Evolutionary conservation across 2,329 filamentous ascomycete genomes (phyloP), one percentile per base, ranked within the genome.

Genomic region (Amesomyces nigricolor): DNA sequence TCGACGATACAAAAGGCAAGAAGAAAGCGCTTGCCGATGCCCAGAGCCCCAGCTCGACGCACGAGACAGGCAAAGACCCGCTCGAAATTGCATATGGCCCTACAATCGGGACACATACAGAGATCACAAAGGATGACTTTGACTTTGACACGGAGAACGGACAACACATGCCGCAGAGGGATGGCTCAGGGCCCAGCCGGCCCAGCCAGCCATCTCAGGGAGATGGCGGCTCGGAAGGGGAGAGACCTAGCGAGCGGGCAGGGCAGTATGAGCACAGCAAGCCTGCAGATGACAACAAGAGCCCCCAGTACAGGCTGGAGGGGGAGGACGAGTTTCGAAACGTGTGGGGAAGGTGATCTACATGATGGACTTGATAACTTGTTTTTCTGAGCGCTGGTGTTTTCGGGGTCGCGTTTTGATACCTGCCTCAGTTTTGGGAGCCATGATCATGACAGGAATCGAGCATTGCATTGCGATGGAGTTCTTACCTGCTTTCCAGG

Each of bases 1-100:
- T 56, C 2, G 29, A 50, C 3, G 61, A 63, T 40, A 64, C 43
- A 40, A 66, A 66, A 47, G 64, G 63, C 14, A 67, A 67, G 49
- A 61, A 64, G 56, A 66, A 63, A 46, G 59, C 56, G n/a, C 45
- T 30, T 19, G 40, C 54, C 14, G 47, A 56, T 13, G 42, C 53
- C 17, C 58, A 58, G 19, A 38, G 30, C 13, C 52, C 60, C 38
- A 58, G 54, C 47, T 55, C 61, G 26, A 48, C 47, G 4, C 56
- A 59, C 17, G 58, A 55, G 10, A 46, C 48, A 14, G 62, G 63
- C 45, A 59, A 53, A 16, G 64, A 65, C 44, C 64, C 64, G n/a
- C 59, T 65, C 9, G 64, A 66, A 42, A 65, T 65, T 44, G 64
- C 64, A 3, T 66, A 65, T 44, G 64, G 63, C 6, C 64, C 62